Base-by-base conservation (phyloP, 2,329 filamentous ascomycete genomes). In the Talaromyces verruculosus region DNA sequence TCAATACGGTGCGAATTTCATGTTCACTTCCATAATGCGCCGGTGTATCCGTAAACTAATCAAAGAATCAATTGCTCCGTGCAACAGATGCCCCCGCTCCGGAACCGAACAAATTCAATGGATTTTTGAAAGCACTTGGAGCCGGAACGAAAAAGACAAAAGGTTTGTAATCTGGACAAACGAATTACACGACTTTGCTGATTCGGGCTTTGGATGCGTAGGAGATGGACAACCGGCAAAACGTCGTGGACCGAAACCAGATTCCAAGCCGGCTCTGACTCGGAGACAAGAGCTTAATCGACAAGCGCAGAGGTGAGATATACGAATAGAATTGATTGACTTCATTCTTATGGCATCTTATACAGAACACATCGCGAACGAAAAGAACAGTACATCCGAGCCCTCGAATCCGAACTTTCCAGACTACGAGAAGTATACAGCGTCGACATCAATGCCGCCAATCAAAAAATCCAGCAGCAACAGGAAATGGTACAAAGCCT, bases 361-460 rank as follows among this genome's bases (percentile, higher is more conserved):
- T 10, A 19, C 75, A 97, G 95, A 75, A 98, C 95, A 19, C 95
- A 99, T 79, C 92, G 95, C 65, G 95, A 98, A 80, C 88, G 95
- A 71, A 98, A 98, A 78, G 95, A 98, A 79, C 86, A 93, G 72
- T 98, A 98, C 77, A 96, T 97, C 82, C 96, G 96, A 78, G 88
- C 91, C 11, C 86, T 98, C 17, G 95, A 99, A 78, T 89, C 94
- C 74, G 93, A 98, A 79, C 91, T 98, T 5, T 84, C 96, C 22
- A 89, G 92, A 59, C 83, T 98, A 51, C 95, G 96, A 76, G 93
- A 97, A 75, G 75, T 75, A 7, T 82, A 79, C 67, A 85, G 90
- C n/a, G 94, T 89, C 74, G 88, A 88, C 72, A 88, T 86, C 61
- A 85, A 89, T 19, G 85, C 88, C 6, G 72, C 76, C 41, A 77